Conservation (phyloP, 805 yeast species). For the Candida maris region DNA sequence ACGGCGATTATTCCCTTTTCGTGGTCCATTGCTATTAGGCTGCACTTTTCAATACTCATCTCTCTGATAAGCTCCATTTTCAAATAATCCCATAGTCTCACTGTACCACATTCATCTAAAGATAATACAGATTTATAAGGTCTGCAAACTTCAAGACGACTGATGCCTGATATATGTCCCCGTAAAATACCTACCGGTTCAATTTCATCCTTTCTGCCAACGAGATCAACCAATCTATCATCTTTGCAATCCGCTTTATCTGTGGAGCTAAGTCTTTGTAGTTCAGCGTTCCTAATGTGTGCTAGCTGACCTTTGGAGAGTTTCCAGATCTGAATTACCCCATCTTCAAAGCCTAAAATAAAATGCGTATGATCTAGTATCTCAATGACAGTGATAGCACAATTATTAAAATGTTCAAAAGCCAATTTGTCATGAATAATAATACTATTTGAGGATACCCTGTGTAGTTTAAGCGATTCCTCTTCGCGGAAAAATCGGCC, state of each 20-base stretch:
- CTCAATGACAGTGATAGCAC: slow-evolving; percentile 37
- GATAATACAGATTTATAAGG: slow-evolving; percentile 54
- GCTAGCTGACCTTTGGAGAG: slow-evolving; percentile 13
- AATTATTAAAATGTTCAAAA: slow-evolving; percentile 41
- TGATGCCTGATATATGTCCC: slow-evolving; percentile 53
- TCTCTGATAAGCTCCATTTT: slow-evolving; percentile 47
- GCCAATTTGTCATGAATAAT: slow-evolving; percentile 36
- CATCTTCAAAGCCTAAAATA: slow-evolving; percentile 52
- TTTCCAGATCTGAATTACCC: slow-evolving; percentile 47
- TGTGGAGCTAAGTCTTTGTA: slow-evolving; percentile 8
- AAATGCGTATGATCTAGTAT: slow-evolving; percentile 41
- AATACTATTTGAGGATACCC: slow-evolving; percentile 15
- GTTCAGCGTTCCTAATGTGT: slow-evolving; percentile 43
- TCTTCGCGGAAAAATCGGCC: slow-evolving; percentile 4
- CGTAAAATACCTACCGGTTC: slow-evolving; percentile 35
- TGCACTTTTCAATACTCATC: slow-evolving; percentile 15
- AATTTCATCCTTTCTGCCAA: not conserved
- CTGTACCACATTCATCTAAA: slow-evolving; percentile 51
- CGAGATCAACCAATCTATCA: too few relatives aligned
- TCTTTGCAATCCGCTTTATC: slow-evolving; percentile 5
- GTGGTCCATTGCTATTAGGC: slow-evolving; percentile 44
- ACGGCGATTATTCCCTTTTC: slow-evolving; percentile 53
- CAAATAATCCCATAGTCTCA: slow-evolving; percentile 63
- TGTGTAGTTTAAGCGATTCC: slow-evolving; percentile 8
- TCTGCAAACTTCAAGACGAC: slow-evolving; percentile 44